phyloP scores from a whole-genome alignment of 495 filamentous ascomycete genomes.

The Patellaria atrata region DNA sequence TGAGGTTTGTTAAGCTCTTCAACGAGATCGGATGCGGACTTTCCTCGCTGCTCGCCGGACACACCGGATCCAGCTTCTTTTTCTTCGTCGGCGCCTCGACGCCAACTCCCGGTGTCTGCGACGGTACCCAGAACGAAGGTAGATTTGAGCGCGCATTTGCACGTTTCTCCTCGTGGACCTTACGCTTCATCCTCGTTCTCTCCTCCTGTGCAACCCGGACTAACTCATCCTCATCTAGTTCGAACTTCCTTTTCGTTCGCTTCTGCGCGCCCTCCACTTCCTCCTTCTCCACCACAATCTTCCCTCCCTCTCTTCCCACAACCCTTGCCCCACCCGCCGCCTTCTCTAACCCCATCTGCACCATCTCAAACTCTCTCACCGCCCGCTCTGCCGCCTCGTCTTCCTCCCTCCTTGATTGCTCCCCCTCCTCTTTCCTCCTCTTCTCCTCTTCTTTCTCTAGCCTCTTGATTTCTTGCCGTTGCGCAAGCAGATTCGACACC shows the following conservation, averaged over 20 bases:
- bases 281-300: conserved; percentile 29
- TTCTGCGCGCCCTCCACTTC: conserved; percentile 25
- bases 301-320: conserved; percentile 29
- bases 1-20: conserved; percentile 62
- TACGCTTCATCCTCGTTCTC: conserved; percentile 48
- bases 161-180: conserved; percentile 60
- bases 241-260: conserved; percentile 61
- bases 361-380: conserved; percentile 31
- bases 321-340: conserved; percentile 24
- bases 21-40: conserved; percentile 66
- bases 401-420: conserved; percentile 33
- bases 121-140: conserved; percentile 90
- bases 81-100: too few relatives aligned
- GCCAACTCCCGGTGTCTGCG: conserved; percentile 54
- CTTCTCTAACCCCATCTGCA: conserved; percentile 55
- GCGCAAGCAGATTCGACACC: conserved; percentile 74
- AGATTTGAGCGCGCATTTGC: conserved; percentile 47
- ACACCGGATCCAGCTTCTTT: conserved; percentile 62
- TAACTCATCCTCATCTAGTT: conserved; percentile 70
- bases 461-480: conserved; percentile 86
- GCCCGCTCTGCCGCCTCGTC: conserved; percentile 41
- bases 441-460: conserved; percentile 52
- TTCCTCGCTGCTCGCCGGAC: conserved; percentile 59
- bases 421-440: conserved; percentile 38
- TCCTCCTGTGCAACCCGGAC: conserved; percentile 55